A percentile compares a stretch with the other conserved stretches of the same genome.
These are phyloP conservation scores for Tubosaeta sp. DNA, from an alignment of 768 basidiomycete genomes.

Conservation along the genomic window DNA sequence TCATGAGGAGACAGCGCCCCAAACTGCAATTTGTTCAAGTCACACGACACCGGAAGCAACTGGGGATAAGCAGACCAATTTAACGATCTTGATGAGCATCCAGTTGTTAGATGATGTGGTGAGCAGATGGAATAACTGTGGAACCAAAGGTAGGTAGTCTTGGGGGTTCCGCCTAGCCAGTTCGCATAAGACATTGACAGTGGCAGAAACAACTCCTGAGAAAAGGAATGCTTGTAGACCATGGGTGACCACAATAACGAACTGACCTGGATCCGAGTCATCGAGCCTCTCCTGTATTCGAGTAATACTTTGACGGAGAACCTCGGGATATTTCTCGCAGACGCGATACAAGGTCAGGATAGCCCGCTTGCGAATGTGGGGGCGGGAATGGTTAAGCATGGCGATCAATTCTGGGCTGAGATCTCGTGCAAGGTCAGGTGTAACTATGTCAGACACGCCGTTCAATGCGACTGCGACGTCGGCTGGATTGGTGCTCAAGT, in stretches of 20 bases:
- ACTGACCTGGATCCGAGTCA: constrained; percentile 65
- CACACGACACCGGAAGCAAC: not conserved
- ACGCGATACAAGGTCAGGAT: constrained; percentile 80
- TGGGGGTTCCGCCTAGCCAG: constrained; percentile 74
- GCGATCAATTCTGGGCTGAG: constrained; percentile 78
- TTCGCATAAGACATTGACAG: constrained; percentile 93
- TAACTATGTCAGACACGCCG: constrained; percentile 80
- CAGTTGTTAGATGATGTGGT: constrained; percentile 97
- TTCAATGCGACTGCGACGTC: constrained; percentile 76
- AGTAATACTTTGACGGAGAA: constrained; percentile 56
- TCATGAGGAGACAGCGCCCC: constrained; percentile 89
- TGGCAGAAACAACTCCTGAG: constrained; percentile 86
- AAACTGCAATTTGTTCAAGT: constrained; percentile 52
- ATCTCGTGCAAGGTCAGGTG: constrained; percentile 87
- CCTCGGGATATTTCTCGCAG: constrained; percentile 79
- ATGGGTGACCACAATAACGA: not conserved
- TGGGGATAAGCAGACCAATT: constrained; percentile 58
- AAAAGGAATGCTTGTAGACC: not conserved
- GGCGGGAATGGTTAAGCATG: constrained; percentile 86
- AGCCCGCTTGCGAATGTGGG: constrained; percentile 87
- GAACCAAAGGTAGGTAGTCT: constrained; percentile 83
- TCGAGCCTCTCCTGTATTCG: constrained; percentile 78
- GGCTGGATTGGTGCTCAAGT: constrained; percentile 70
- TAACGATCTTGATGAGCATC: constrained; percentile 99
- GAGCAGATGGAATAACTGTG: constrained; percentile 87